phyloP scores from a whole-genome alignment of 352 stramenopile genomes.

The Globisporangium abappressorium region DNA sequence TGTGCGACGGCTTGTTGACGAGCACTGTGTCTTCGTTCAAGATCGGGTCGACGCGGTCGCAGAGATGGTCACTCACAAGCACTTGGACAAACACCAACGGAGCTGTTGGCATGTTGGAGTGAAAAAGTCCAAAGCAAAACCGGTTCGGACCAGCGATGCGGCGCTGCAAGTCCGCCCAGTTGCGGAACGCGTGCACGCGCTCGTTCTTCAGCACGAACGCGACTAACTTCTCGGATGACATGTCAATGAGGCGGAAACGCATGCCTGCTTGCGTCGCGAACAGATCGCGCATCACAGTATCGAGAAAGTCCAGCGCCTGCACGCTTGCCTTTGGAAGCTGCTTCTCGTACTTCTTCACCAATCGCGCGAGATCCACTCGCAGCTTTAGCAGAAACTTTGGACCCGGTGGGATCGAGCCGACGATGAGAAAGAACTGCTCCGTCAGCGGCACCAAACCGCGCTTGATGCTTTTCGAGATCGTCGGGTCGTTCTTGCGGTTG shows the following conservation, averaged over 20 bases:
- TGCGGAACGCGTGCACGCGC: constrained; percentile 67
- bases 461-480: constrained; percentile 84
- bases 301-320: constrained; percentile 70
- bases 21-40: constrained; percentile 47
- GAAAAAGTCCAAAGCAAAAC: constrained; percentile 83
- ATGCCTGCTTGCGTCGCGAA: constrained; percentile 82
- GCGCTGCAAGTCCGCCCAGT: constrained; percentile 62
- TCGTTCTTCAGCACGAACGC: constrained; percentile 76
- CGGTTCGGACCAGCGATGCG: constrained; percentile 62
- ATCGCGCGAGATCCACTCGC: constrained; percentile 53
- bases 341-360: constrained; percentile 51
- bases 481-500: constrained; percentile 77
- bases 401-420: constrained; percentile 65
- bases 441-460: constrained; percentile 74
- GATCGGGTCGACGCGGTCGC: constrained; percentile 58
- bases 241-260: constrained; percentile 75
- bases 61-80: constrained; percentile 67
- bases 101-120: constrained; percentile 67
- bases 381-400: constrained; percentile 75
- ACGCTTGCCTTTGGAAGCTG: constrained; percentile 46
- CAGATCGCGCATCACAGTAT: constrained; percentile 80
- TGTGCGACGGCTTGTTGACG: constrained; percentile 53
- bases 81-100: constrained; percentile 80
- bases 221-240: constrained; percentile 64
- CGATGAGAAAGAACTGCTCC: constrained; percentile 77